A percentile compares a stretch with the other conserved stretches of the same genome.
Evolutionary conservation across 228 moss, liverwort and hornwort species (phyloP).

Genomic region (Sphagnum fallax): DNA sequence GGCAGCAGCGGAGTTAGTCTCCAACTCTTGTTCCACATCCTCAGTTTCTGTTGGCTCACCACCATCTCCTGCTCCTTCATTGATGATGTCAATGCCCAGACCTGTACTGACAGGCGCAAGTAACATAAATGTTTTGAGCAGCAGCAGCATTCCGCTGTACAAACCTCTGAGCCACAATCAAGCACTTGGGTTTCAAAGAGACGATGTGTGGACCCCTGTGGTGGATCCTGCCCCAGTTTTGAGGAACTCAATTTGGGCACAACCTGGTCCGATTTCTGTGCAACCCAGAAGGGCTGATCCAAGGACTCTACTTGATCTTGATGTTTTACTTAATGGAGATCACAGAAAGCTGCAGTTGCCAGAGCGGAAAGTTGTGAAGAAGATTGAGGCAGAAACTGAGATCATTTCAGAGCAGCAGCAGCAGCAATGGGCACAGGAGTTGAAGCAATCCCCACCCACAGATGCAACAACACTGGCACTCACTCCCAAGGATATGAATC

Average conservation of each 20-base stretch:
- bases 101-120: too few relatives aligned
- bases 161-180: too few relatives aligned
- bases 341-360: constrained; percentile 10
- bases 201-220: background rate
- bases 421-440: background rate
- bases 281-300: constrained; percentile 32
- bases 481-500: background rate
- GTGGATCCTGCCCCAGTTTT: background rate
- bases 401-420: constrained; percentile 1
- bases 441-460: background rate
- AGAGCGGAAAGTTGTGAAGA: background rate
- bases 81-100: too few relatives aligned
- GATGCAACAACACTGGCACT: background rate
- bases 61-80: too few relatives aligned
- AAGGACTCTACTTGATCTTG: constrained; percentile 11
- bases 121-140: background rate
- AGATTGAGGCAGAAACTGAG: background rate
- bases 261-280: constrained; percentile 37
- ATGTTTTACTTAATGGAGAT: constrained; percentile 24
- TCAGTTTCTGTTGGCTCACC: too few relatives aligned
- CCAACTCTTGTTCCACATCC: too few relatives aligned
- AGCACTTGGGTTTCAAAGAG: too few relatives aligned
- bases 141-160: constrained; percentile 1
- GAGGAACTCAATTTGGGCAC: background rate
- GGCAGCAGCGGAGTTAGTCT: too few relatives aligned